Evolutionary conservation across 805 yeast genomes (phyloP).

Genomic region (Lipomyces mesembrius): DNA sequence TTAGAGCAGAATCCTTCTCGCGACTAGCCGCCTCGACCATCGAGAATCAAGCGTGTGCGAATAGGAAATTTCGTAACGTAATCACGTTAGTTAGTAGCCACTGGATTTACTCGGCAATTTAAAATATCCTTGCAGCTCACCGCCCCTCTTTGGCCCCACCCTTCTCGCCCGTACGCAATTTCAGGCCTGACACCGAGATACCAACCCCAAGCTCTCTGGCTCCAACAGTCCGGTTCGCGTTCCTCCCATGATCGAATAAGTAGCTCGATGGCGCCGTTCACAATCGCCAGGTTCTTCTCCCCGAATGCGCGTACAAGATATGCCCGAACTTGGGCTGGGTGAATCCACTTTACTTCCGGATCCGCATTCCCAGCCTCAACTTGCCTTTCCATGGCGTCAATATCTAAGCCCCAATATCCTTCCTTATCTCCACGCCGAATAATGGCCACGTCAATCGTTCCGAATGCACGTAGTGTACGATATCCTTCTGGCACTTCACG

Average conservation of each 20-base stretch:
- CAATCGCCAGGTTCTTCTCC: constrained; percentile 15
- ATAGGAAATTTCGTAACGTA: neutral
- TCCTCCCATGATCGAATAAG: constrained; percentile 30
- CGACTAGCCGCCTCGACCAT: neutral
- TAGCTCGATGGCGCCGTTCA: constrained; percentile 30
- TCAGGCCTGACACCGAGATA: constrained; percentile 28
- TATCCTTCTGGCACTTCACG: constrained; percentile 21
- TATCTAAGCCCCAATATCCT: constrained; percentile 37
- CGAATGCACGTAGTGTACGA: constrained; percentile 16
- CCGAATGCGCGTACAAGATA: constrained; percentile 33
- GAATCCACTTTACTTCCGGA: constrained; percentile 30
- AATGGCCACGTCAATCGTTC: constrained; percentile 29
- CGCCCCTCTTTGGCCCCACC: constrained; percentile 33
- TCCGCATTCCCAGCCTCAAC: constrained; percentile 6
- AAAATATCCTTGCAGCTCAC: constrained; percentile 23
- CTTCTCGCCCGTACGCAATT: constrained; percentile 25
- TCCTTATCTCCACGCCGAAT: constrained; percentile 32
- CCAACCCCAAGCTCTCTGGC: constrained; percentile 23
- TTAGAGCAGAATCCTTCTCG: neutral
- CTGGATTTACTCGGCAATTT: neutral
- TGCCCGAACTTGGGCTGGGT: constrained; percentile 30
- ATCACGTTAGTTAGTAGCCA: neutral
- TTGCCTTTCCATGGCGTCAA: constrained; percentile 24
- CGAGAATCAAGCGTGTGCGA: neutral
- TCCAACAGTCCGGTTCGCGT: constrained; percentile 14